Evolutionary conservation across 495 filamentous ascomycete genomes (phyloP).

Genomic region (Hypoxylon cercidicola): DNA sequence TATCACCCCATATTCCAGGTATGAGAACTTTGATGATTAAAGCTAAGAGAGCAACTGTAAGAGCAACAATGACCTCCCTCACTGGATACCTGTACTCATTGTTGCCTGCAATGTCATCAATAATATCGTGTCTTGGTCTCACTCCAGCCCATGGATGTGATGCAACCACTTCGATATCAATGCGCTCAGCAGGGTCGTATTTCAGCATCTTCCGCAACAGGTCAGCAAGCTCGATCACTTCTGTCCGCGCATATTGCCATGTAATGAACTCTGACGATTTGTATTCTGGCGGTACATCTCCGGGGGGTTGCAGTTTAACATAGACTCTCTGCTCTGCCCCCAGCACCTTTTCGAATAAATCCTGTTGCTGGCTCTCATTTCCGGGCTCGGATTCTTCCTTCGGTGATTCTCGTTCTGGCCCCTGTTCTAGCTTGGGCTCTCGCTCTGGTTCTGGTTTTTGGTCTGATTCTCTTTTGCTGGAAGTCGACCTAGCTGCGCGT

Average conservation of each 20-base stretch:
- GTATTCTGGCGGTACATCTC: neutral
- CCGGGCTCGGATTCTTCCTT: neutral
- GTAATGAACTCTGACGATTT: neutral
- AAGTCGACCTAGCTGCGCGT: too few relatives aligned
- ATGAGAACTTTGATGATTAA: too few relatives aligned
- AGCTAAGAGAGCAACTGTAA: too few relatives aligned
- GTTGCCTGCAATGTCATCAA: too few relatives aligned
- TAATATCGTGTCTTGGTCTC: too few relatives aligned
- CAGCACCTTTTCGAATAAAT: slow-evolving; percentile 20
- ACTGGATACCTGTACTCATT: too few relatives aligned
- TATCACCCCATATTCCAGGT: too few relatives aligned
- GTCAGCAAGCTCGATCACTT: slow-evolving; percentile 11
- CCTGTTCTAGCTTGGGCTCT: neutral
- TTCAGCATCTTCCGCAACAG: slow-evolving; percentile 17
- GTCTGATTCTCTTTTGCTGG: neutral
- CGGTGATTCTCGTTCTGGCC: neutral
- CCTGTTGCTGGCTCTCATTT: too few relatives aligned
- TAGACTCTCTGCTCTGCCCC: neutral
- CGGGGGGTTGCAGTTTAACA: neutral
- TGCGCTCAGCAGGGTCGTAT: slow-evolving; percentile 21
- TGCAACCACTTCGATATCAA: neutral
- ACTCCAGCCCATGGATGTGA: slow-evolving; percentile 29
- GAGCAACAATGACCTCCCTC: too few relatives aligned
- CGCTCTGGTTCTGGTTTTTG: neutral
- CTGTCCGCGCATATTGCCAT: neutral